Base-by-base conservation (phyloP, 108 stramenopile genomes). In the Fragilaria crotonensis region DNA sequence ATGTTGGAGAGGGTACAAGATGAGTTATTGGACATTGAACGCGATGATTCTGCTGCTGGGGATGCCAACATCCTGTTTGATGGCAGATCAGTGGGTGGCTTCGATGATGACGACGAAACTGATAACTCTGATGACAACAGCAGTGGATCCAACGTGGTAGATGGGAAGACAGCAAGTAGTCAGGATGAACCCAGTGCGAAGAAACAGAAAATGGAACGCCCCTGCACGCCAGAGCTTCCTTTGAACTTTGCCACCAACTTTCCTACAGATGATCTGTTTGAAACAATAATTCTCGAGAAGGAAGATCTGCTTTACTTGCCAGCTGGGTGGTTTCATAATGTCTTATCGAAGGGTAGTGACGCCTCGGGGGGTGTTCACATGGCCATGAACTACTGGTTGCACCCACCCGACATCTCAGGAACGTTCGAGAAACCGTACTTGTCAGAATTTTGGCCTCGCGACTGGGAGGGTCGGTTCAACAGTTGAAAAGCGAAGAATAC, bases 271-370 rank as follows among this genome's bases (percentile, higher is more conserved):
- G 74, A 25, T 75, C 45, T 63, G 78, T 28, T 50, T 96, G 23
- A 26, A 66, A 11, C 79, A n/a, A 79, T 14, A n/a, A n/a, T n/a
- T n/a, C n/a, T n/a, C n/a, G n/a, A n/a, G n/a, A n/a, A n/a, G n/a
- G 97, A 96, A 18, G 76, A 97, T 47, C 79, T 87, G 31, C 59
- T 99, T 21, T 99, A 95, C 60, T 73, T 99, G 5, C 98, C 98
- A 5, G 92, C 95, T 7, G 87, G 92, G 1, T 98, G 96, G 96
- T 97, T 96, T 57, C 98, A 99, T 76, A 84, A 93, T 51, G 98
- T 98, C 5, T 77, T 76, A 7, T 91, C 90, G 2, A 78, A 29
- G 32, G 55, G 56, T 32, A 54, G 57, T 20, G 50, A 11, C 25
- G 46, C n/a, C n/a, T n/a, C n/a, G n/a, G n/a, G n/a, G n/a, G n/a